phyloP scores from a whole-genome alignment of 2,329 filamentous ascomycete genomes.

The Alternaria dauci region DNA sequence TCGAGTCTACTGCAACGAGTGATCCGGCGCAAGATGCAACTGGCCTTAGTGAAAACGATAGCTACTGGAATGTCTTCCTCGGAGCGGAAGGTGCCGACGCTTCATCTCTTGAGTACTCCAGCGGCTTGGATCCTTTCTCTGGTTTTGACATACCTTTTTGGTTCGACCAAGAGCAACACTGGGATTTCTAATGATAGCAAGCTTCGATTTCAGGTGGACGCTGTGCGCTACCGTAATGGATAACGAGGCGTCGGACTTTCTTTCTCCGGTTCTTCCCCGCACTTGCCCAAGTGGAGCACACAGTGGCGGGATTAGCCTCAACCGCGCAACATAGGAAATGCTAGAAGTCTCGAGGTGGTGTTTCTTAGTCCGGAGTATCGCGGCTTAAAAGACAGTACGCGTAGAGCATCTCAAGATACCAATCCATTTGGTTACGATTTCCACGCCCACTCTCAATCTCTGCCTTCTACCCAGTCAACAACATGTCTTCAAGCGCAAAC shows the following conservation, averaged over 20 bases:
- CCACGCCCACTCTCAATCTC: neutral
- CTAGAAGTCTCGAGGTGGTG: neutral
- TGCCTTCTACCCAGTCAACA: neutral
- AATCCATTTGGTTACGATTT: neutral
- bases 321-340: neutral
- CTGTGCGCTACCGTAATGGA: neutral
- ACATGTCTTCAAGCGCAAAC: slow-evolving; percentile 34
- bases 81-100: neutral
- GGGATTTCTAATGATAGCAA: slow-evolving; percentile 29
- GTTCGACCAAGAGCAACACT: slow-evolving; percentile 48
- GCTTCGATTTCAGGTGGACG: neutral
- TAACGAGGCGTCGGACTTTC: slow-evolving; percentile 36
- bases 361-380: neutral
- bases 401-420: neutral
- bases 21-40: neutral
- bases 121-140: slow-evolving; percentile 39
- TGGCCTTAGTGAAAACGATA: neutral
- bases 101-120: slow-evolving; percentile 3
- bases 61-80: slow-evolving; percentile 23
- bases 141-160: slow-evolving; percentile 50
- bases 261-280: slow-evolving; percentile 27
- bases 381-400: neutral
- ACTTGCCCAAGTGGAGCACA: slow-evolving; percentile 6
- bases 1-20: neutral
- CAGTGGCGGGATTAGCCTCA: slow-evolving; percentile 6